A percentile compares a stretch with the other conserved stretches of the same genome.
Conservation (phyloP, 192 early-diverging fungal species). For the Entomortierella beljakovae region DNA sequence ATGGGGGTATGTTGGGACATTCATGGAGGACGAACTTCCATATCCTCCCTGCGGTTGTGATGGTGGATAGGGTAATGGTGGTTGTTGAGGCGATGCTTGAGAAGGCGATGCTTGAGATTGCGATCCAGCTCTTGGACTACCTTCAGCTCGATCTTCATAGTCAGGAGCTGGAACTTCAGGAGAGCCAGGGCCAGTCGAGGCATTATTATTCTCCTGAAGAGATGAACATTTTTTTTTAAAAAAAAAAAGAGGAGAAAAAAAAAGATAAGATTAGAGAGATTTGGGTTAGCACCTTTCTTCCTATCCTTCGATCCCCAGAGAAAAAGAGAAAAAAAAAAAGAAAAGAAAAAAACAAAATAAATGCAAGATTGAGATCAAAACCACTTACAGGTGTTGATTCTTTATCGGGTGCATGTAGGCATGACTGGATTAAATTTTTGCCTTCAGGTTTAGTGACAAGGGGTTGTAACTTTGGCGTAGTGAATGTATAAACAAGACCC, state of each 20-base stretch:
- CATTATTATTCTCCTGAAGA: conserved; percentile 4
- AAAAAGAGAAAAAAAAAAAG: neutral
- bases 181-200: too few relatives aligned
- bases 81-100: conserved; percentile 24
- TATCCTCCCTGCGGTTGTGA: conserved; percentile 29
- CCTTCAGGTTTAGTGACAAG: conserved; percentile 92
- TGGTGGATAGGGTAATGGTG: conserved; percentile 6
- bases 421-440: conserved; percentile 93
- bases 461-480: conserved; percentile 93
- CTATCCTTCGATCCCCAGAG: neutral
- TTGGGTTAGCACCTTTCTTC: too few relatives aligned
- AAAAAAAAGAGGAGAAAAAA: neutral
- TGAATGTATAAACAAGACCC: conserved; percentile 95
- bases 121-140: neutral
- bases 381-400: conserved; percentile 43
- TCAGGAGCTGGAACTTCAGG: too few relatives aligned
- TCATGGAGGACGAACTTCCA: conserved; percentile 41
- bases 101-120: conserved; percentile 8
- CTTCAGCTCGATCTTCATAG: too few relatives aligned
- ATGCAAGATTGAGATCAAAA: neutral
- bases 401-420: conserved; percentile 88
- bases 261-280: too few relatives aligned
- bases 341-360: neutral
- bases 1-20: conserved; percentile 24
- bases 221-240: too few relatives aligned